Evolutionary conservation across 2,329 filamentous ascomycete species (phyloP).

Genomic region (Aciculosporium take): DNA sequence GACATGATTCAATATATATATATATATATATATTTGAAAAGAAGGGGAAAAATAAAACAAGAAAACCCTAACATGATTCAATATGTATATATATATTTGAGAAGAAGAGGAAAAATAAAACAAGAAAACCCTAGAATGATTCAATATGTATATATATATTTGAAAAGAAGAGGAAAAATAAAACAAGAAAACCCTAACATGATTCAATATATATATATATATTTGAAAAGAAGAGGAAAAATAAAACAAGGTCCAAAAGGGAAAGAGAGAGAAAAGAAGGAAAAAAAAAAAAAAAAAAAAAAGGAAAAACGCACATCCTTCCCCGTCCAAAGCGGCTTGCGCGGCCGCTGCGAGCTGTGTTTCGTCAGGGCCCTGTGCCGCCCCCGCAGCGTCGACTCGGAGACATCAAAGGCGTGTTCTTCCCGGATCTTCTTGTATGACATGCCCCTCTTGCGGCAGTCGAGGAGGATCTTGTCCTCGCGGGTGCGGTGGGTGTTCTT

Average conservation of each 20-base stretch:
- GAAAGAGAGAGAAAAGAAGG: neutral
- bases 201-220: too few relatives aligned
- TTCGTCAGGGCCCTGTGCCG: constrained; percentile 53
- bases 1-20: too few relatives aligned
- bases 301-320: constrained; percentile 40
- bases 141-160: too few relatives aligned
- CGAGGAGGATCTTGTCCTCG: constrained; percentile 34
- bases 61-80: neutral
- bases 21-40: too few relatives aligned
- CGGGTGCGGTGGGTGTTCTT: neutral
- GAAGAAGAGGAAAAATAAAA: neutral
- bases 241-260: too few relatives aligned
- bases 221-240: too few relatives aligned
- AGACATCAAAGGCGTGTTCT: constrained; percentile 41
- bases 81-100: too few relatives aligned
- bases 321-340: constrained; percentile 50
- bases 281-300: neutral
- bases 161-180: too few relatives aligned
- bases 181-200: neutral
- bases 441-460: constrained; percentile 39
- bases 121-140: too few relatives aligned
- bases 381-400: constrained; percentile 60
- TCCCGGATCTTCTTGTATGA: constrained; percentile 51
- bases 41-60: too few relatives aligned
- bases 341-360: constrained; percentile 42